phyloP scores from a whole-genome alignment of 129 eudicot genomes.

The Gnaphalium uliginosum region DNA sequence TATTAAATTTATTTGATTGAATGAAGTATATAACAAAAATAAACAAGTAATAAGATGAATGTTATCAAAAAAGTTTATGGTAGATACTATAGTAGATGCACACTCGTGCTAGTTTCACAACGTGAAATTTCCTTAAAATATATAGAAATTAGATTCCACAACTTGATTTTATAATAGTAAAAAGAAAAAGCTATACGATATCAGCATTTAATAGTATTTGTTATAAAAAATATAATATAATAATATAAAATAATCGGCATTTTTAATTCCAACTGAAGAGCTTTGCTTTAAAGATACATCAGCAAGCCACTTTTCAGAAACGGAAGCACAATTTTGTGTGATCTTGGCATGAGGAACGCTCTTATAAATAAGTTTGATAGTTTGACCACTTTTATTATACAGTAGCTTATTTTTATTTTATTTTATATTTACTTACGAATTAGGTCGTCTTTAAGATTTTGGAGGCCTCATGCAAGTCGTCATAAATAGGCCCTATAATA shows the following conservation, averaged over 20 bases:
- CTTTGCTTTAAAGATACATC: not conserved
- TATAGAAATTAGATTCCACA: not conserved
- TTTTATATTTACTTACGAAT: too few relatives aligned
- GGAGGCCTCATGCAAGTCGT: too few relatives aligned
- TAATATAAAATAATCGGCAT: not conserved
- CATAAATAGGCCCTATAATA: too few relatives aligned
- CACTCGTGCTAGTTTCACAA: not conserved
- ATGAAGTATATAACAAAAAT: too few relatives aligned
- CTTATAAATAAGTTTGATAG: not conserved
- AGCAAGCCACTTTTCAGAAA: conserved; percentile 1
- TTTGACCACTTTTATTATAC: too few relatives aligned
- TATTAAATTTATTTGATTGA: too few relatives aligned
- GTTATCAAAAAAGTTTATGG: too few relatives aligned
- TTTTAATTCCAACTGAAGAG: not conserved
- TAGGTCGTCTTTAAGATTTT: too few relatives aligned
- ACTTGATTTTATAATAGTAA: not conserved
- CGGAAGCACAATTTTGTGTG: not conserved
- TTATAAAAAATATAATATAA: too few relatives aligned
- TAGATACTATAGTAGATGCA: too few relatives aligned
- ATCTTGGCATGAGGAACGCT: conserved; percentile 12
- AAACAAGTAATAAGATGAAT: too few relatives aligned
- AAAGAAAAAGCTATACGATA: not conserved
- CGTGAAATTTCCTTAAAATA: not conserved
- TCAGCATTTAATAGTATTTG: not conserved
- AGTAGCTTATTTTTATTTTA: not conserved